Conservation (phyloP, 306 rosid genomes). For the Prunus campanulata region DNA sequence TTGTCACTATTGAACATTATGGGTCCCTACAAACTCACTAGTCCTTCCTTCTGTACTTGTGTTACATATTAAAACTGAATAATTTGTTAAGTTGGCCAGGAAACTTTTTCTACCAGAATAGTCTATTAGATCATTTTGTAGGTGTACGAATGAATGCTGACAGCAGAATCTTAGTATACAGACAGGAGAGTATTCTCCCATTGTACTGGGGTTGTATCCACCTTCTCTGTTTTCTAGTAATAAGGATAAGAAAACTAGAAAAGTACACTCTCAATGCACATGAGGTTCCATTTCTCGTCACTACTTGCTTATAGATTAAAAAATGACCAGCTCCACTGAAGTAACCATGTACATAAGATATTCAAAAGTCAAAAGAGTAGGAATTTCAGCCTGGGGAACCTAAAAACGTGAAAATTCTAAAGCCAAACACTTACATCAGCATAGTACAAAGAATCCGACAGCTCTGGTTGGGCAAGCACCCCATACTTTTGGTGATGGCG, state of each 20-base stretch:
- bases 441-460: conserved; percentile 71
- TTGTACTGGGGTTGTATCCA: neutral
- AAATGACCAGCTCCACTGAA: too few relatives aligned
- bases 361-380: neutral
- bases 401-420: conserved; percentile 6
- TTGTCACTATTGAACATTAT: neutral
- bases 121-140: too few relatives aligned
- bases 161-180: neutral
- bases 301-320: too few relatives aligned
- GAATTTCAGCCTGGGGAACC: neutral
- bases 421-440: conserved; percentile 73
- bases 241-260: neutral
- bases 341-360: too few relatives aligned
- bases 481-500: conserved; percentile 85
- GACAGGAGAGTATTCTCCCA: too few relatives aligned
- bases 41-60: neutral
- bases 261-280: too few relatives aligned
- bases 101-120: too few relatives aligned
- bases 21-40: neutral
- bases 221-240: neutral
- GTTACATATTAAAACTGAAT: neutral
- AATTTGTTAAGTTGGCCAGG: neutral
- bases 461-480: conserved; percentile 68
- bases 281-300: too few relatives aligned
- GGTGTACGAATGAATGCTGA: too few relatives aligned